phyloP scores from a whole-genome alignment of 176 grass and related monocot species.

The Ensete ventricosum region DNA sequence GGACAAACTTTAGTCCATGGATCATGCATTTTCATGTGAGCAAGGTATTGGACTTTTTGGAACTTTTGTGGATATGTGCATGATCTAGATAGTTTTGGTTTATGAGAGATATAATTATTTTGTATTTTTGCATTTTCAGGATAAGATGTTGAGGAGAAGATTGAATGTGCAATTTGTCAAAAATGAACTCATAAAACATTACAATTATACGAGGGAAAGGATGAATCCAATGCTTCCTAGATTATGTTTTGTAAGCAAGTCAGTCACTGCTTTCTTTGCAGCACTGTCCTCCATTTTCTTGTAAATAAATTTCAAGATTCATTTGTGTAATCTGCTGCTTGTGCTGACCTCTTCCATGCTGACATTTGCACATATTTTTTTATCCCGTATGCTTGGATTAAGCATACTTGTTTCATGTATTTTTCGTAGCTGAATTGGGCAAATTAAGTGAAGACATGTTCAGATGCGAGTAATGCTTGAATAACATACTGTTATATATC shows the following conservation, averaged over 20 bases:
- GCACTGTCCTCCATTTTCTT: constrained; percentile 9
- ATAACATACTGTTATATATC: too few species aligned
- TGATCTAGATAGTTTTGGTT: constrained; percentile 8
- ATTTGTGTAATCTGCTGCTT: neutral
- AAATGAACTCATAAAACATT: constrained; percentile 38
- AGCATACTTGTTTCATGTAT: too few species aligned
- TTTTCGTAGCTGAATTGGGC: too few species aligned
- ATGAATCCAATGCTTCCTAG: constrained; percentile 36
- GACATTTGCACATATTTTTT: too few species aligned
- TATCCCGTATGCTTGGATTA: too few species aligned
- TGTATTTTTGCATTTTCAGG: constrained; percentile 31
- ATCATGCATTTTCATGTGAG: constrained; percentile 83
- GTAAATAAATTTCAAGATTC: neutral
- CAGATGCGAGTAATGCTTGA: too few species aligned
- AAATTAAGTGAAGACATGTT: too few species aligned
- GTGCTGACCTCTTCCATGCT: too few species aligned
- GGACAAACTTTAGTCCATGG: constrained; percentile 47
- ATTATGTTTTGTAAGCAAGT: constrained; percentile 45
- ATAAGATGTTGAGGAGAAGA: constrained; percentile 54
- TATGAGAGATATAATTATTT: constrained; percentile 16
- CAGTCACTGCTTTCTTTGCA: constrained; percentile 10
- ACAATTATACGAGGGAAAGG: constrained; percentile 30
- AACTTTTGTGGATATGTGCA: neutral
- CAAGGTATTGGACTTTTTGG: constrained; percentile 35
- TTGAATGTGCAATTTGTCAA: constrained; percentile 39